phyloP scores from a whole-genome alignment of 2,329 filamentous ascomycete genomes.

The Metarhizium sp. region DNA sequence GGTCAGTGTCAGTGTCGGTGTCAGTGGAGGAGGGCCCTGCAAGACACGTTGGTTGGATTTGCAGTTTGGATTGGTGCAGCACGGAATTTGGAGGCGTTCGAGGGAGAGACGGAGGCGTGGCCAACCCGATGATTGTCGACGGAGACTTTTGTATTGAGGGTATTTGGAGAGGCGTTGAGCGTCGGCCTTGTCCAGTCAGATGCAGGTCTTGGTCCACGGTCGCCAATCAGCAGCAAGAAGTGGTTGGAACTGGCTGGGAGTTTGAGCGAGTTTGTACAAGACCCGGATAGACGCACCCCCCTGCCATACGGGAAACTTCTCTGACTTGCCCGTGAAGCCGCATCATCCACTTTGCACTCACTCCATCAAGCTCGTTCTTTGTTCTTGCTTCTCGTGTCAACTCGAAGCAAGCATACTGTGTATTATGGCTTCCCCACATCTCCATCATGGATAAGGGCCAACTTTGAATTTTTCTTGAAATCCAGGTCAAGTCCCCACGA shows the following conservation, averaged over 20 bases:
- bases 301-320: background rate
- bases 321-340: no score
- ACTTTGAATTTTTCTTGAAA: background rate
- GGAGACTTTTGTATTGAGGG: no score
- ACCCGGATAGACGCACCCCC: slow-evolving; percentile 5
- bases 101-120: background rate
- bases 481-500: background rate
- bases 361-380: background rate
- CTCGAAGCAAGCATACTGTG: background rate
- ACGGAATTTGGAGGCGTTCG: background rate
- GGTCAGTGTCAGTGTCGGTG: no score
- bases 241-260: background rate
- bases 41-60: background rate
- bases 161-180: background rate
- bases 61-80: background rate
- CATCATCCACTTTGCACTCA: no score
- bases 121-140: no score
- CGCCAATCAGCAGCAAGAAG: slow-evolving; percentile 13
- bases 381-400: background rate
- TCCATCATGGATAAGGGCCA: background rate
- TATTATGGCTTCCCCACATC: slow-evolving; percentile 1
- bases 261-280: no score
- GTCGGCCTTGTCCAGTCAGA: slow-evolving; percentile 16
- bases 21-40: background rate
- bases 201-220: slow-evolving; percentile 15